Evolutionary conservation across 2,329 filamentous ascomycete species (phyloP).

Genomic region (Arthrobotrys iridis): DNA sequence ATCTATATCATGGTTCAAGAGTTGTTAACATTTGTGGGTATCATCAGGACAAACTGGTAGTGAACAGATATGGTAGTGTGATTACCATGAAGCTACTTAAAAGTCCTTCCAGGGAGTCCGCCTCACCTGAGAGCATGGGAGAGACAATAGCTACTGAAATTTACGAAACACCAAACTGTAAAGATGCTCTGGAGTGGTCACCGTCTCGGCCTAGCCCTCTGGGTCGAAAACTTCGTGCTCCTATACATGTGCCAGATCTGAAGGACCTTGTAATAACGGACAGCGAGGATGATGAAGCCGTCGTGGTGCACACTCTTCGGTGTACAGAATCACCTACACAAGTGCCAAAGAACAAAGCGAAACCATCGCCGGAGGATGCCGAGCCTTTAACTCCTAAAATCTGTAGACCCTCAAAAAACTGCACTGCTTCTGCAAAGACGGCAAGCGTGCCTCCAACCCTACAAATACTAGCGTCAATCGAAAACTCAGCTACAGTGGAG

Average conservation of each 20-base stretch:
- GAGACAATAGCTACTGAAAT: neutral
- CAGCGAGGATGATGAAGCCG: constrained; percentile 11
- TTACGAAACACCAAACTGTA: neutral
- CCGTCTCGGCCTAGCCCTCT: constrained; percentile 17
- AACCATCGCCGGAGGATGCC: neutral
- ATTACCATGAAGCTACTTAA: constrained; percentile 24
- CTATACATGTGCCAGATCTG: constrained; percentile 1
- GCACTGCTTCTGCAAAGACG: neutral
- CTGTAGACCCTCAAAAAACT: neutral
- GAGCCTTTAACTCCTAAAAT: neutral
- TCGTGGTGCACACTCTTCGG: neutral
- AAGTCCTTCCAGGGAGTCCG: neutral
- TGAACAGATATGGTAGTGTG: constrained; percentile 21
- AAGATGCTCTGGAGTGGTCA: neutral
- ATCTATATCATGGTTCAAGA: neutral
- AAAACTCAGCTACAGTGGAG: neutral
- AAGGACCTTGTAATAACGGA: constrained; percentile 30
- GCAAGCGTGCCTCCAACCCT: neutral
- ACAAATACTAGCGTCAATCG: neutral
- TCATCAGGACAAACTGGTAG: constrained; percentile 8
- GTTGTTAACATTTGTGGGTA: neutral
- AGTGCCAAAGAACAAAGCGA: neutral
- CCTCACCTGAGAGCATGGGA: neutral
- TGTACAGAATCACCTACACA: neutral
- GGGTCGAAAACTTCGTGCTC: neutral